A percentile compares a stretch with the other conserved stretches of the same genome.
phyloP scores from a whole-genome alignment of 495 filamentous ascomycete species.

The Penicillium bialowiezense region DNA sequence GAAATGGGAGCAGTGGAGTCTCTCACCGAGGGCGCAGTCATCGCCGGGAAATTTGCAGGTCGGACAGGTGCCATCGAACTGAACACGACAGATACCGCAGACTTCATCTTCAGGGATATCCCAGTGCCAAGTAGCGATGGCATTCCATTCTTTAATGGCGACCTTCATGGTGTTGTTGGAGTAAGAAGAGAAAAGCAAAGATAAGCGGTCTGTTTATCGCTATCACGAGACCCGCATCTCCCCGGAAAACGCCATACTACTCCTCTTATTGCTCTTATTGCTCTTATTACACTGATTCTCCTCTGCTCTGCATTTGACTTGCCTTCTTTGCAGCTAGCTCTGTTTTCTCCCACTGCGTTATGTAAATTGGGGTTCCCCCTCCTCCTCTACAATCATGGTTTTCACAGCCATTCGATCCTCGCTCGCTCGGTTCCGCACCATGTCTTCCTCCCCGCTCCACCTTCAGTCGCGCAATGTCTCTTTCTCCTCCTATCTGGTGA shows the following conservation, averaged over 20 bases:
- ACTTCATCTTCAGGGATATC: constrained; percentile 97
- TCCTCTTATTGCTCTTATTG: constrained; percentile 3
- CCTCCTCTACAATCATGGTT: constrained; percentile 31
- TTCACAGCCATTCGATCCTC: constrained; percentile 34
- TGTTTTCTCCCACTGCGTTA: too few relatives aligned
- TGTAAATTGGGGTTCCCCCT: constrained; percentile 6
- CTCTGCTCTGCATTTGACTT: background rate
- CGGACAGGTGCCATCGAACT: constrained; percentile 96
- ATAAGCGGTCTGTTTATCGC: constrained; percentile 23
- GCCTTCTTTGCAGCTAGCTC: background rate
- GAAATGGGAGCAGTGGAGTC: constrained; percentile 13
- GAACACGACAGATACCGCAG: constrained; percentile 96
- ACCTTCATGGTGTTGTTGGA: constrained; percentile 75
- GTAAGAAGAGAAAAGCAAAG: constrained; percentile 1
- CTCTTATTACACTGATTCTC: background rate
- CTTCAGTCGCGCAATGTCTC: constrained; percentile 40
- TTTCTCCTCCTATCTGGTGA: constrained; percentile 79
- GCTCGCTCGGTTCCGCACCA: constrained; percentile 32
- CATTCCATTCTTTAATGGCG: constrained; percentile 87
- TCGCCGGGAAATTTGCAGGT: constrained; percentile 98
- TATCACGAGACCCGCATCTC: constrained; percentile 34
- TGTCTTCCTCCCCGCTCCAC: constrained; percentile 26
- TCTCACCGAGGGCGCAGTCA: constrained; percentile 86
- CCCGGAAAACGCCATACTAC: constrained; percentile 8
- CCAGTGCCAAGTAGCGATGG: constrained; percentile 95